Evolutionary conservation across 176 grass and related monocot genomes (phyloP).

Genomic region (Rhynchospora pubera): DNA sequence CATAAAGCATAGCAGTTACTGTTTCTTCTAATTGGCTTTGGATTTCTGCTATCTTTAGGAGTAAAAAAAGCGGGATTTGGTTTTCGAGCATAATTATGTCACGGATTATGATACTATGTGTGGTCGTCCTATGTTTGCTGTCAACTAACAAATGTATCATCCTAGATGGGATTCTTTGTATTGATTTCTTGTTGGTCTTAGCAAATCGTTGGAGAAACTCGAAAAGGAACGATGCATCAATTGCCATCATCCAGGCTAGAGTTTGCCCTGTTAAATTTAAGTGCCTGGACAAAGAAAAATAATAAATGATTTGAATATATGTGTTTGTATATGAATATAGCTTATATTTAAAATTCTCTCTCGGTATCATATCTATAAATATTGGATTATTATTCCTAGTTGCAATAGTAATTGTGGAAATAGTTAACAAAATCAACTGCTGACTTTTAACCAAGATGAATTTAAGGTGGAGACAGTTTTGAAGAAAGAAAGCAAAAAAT

Average conservation of each 20-base stretch:
- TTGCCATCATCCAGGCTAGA: constrained; percentile 86
- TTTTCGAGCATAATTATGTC: constrained; percentile 73
- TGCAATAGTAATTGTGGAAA: neutral
- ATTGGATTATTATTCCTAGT: neutral
- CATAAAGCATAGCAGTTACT: constrained; percentile 32
- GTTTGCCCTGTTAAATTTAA: constrained; percentile 40
- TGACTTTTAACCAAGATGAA: neutral
- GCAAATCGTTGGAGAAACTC: constrained; percentile 52
- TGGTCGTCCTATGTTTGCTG: constrained; percentile 1
- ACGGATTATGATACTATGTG: constrained; percentile 31
- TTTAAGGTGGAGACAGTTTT: no score
- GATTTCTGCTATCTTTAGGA: constrained; percentile 32
- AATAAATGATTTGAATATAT: neutral
- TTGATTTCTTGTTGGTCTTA: neutral
- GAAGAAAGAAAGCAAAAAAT: no score
- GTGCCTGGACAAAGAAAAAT: constrained; percentile 32
- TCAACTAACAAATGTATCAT: constrained; percentile 22
- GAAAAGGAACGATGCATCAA: constrained; percentile 67
- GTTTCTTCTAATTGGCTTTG: constrained; percentile 14
- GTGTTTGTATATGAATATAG: neutral
- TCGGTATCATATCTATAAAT: neutral
- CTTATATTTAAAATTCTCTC: neutral
- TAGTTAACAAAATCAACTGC: neutral
- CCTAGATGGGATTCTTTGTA: constrained; percentile 22
- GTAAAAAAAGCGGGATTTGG: constrained; percentile 68